Conservation (phyloP, 2,329 filamentous ascomycete genomes). For the Rutstroemia sydowiana region DNA sequence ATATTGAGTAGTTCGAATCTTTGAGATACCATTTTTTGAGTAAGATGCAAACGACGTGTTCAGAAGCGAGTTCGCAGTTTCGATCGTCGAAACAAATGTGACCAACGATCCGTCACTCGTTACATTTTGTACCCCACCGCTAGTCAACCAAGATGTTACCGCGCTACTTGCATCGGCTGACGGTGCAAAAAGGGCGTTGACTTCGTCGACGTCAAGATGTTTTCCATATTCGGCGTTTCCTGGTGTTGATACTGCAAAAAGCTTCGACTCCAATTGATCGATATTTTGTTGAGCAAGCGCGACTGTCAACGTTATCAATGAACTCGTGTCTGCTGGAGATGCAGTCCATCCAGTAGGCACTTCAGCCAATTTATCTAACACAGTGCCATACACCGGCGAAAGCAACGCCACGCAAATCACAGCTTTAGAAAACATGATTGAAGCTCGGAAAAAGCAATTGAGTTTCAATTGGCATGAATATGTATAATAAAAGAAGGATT, state of each 20-base stretch:
- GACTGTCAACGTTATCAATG: constrained; percentile 25
- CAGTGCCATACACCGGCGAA: neutral
- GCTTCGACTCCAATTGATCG: constrained; percentile 36
- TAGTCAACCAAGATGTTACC: constrained; percentile 47
- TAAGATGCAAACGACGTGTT: constrained; percentile 44
- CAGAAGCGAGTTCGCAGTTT: constrained; percentile 43
- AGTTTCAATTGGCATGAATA: neutral
- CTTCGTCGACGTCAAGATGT: constrained; percentile 43
- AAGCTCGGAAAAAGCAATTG: neutral
- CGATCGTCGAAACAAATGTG: constrained; percentile 40
- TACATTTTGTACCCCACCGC: constrained; percentile 40
- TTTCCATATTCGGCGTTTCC: constrained; percentile 45
- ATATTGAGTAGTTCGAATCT: constrained; percentile 22
- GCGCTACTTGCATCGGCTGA: constrained; percentile 40
- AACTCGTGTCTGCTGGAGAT: constrained; percentile 2
- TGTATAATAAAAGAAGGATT: neutral
- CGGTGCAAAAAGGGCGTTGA: constrained; percentile 46
- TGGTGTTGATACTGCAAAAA: constrained; percentile 41
- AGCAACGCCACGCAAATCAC: constrained; percentile 5
- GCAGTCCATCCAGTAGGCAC: constrained; percentile 18
- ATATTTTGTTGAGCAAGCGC: constrained; percentile 39
- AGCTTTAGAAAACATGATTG: constrained; percentile 5
- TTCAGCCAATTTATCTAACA: constrained; percentile 12
- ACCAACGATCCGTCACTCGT: constrained; percentile 48
- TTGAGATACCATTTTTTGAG: constrained; percentile 39